Percentiles rank a stretch among this genome's conserved stretches.
Evolutionary conservation across 495 filamentous ascomycete genomes (phyloP).

Genomic region (Aspergillus steynii): DNA sequence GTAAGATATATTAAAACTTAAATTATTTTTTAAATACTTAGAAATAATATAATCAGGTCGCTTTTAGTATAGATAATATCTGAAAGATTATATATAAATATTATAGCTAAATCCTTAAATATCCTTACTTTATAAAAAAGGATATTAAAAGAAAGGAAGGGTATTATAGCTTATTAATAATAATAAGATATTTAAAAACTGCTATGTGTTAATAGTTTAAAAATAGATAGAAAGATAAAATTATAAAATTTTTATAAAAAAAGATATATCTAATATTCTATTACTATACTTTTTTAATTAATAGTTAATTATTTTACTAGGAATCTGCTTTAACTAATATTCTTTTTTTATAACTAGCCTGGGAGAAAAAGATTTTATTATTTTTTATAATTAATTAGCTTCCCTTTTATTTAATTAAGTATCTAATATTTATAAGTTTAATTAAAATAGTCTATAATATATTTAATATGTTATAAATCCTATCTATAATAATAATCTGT

Average conservation of each 20-base stretch:
- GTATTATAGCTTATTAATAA: conserved; percentile 16
- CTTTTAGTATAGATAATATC: conserved; percentile 2
- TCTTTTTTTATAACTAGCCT: neutral
- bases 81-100: conserved; percentile 13
- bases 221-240: conserved; percentile 34
- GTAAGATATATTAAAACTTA: conserved; percentile 8
- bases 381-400: conserved; percentile 3
- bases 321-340: neutral
- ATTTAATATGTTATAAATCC: neutral
- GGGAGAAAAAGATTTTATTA: conserved; percentile 3
- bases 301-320: neutral
- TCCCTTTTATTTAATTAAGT: neutral
- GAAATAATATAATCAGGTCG: conserved; percentile 7
- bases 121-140: conserved; percentile 8
- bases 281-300: conserved; percentile 1
- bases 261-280: conserved; percentile 1
- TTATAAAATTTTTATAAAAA: conserved; percentile 7
- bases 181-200: conserved; percentile 10
- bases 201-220: conserved; percentile 24
- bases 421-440: neutral
- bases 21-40: conserved; percentile 4
- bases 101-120: conserved; percentile 4
- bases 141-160: conserved; percentile 1
- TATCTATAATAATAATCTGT: neutral
- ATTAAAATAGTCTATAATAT: neutral